Conservation (phyloP, 306 rosid genomes). For the Casuarina glauca region DNA sequence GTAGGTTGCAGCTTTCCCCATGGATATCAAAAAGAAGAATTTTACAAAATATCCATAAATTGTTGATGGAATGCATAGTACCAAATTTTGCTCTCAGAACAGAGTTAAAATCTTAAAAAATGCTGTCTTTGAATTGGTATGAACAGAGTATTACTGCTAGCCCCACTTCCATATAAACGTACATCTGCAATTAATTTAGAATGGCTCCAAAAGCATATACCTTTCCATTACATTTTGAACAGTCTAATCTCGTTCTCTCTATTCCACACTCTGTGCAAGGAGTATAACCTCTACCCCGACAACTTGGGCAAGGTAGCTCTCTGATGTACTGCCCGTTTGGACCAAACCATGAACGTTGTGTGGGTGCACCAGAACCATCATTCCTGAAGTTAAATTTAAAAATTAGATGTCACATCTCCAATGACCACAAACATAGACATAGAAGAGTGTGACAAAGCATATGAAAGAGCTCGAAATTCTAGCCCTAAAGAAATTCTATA, state of each 20-base stretch:
- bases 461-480: not conserved
- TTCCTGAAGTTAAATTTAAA: constrained; percentile 43
- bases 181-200: not conserved
- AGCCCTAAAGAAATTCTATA: not conserved
- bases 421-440: not conserved
- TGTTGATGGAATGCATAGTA: not conserved
- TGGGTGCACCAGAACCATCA: constrained; percentile 40
- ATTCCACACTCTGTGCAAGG: constrained; percentile 91
- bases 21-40: no score
- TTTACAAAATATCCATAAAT: not conserved
- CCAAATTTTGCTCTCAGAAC: not conserved
- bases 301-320: constrained; percentile 95
- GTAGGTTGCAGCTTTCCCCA: not conserved
- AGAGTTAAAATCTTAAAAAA: not conserved
- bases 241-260: constrained; percentile 84
- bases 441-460: no score
- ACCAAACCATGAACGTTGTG: constrained; percentile 85
- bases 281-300: constrained; percentile 92
- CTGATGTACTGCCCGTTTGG: constrained; percentile 88
- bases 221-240: constrained; percentile 81
- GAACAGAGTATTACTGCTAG: not conserved
- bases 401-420: not conserved
- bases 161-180: not conserved
- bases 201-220: constrained; percentile 33
- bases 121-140: not conserved